Evolutionary conservation across 805 yeast species (phyloP), one percentile per base, ranked within the genome.

Genomic region (Cyberlindnera subsufficiens): DNA sequence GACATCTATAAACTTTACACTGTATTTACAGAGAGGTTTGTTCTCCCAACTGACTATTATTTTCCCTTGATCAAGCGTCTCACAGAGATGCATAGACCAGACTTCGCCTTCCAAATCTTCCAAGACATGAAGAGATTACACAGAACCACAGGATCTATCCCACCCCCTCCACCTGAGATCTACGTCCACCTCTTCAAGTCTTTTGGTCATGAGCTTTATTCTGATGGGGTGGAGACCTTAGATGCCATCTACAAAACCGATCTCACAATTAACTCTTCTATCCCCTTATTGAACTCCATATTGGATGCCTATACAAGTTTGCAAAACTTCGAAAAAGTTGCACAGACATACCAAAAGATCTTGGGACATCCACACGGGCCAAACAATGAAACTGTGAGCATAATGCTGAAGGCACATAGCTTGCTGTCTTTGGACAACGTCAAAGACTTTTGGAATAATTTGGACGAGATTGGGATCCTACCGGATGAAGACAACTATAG

Each of bases 181-280:
- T 86, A 84, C 52, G 59, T 71, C 42, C 74, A 74, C 49, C 59
- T 85, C 19, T 79, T 86, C 56, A 67, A 72, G 40, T 74, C 74
- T 38, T 83, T 83, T 62, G 85, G 88, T 1, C 68, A 69, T 38
- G 64, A 66, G 40, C 61, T 71, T 30, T 85, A 80, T 50, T 78
- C 74, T 44, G 80, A 79, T 7, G 93, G 91, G 0, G 77, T 84
- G 15, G 67, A 67, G 38, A 82, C 80, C 44, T 60, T 86, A 3
- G 87, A 84, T 51, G 73, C 77, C 42, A 71, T 74, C 37, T 63
- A 82, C 56, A 80, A 83, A 43, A 72, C 81, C 71, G 95, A 86
- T 46, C 50, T 74, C 38, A 61, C 68, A 10, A 62, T 83, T 34
- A 74, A 70, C 44, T 71, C 78, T 45, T 81, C 82, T 49, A 70